Base-by-base conservation (phyloP, 1,284 basidiomycete genomes). In the Termitomyces sp. region DNA sequence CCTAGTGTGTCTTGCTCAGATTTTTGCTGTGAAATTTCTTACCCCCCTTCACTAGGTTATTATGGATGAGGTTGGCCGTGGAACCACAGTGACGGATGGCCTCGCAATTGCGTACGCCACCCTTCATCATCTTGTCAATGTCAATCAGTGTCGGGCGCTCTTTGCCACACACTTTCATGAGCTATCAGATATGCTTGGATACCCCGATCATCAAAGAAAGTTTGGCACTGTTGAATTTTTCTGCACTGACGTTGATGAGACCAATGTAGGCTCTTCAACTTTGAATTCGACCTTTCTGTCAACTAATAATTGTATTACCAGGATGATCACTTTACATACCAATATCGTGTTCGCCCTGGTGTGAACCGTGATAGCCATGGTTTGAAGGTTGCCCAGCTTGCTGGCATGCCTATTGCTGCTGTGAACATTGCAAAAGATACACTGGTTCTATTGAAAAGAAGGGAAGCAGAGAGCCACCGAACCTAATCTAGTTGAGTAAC, bases 91-190 rank as follows among this genome's bases (percentile, higher is more conserved):
- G 5, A 80, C 85, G 52, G 94, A 97, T 59, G 96, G 97, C 3
- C 71, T 98, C 14, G 89, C 94, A 0, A 93, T 99, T 43, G 94
- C 95, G 1, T 98, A 93, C 66, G 91, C 93, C 0, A 86, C 93
- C 1, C 75, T 97, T 11, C 83, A 94, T 64, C 86, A 96, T 64
- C 79, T 99, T 13, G 72, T 88, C 40, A 70, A 76, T 14, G 71
- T 80, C n/a, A 93, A 91, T 63, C 72, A 76, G 49, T 93, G 90
- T 65, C 81, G 93, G 19, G 81, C 90, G 1, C 73, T 99, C 24
- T 99, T 99, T 65, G 96, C 97, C 2, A 99, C 96, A 10, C 96
- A 99, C 69, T 97, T 97, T 63, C 93, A 98, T 66, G 93, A 97
- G 64, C 72, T 99, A 10, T 87, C 88, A 1, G 86, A 91, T 58